phyloP scores from a whole-genome alignment of 768 basidiomycete genomes.

The Auricularia auricula-judae region DNA sequence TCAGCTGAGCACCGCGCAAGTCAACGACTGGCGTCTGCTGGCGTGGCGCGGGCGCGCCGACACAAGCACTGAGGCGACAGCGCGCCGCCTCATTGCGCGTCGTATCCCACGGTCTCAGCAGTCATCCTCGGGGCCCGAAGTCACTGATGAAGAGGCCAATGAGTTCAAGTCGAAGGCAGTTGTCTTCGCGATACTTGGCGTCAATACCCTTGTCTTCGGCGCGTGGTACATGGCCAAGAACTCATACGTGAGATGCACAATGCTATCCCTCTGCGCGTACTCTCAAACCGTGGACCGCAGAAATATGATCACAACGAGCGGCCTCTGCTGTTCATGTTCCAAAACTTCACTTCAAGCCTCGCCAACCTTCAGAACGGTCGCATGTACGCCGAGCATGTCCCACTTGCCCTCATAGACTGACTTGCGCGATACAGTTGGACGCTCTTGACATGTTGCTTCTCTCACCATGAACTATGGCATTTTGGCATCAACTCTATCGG shows the following conservation, averaged over 20 bases:
- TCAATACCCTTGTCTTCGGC: background rate
- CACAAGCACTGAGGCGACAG: background rate
- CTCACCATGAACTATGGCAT: background rate
- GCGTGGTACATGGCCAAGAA: background rate
- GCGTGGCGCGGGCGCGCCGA: background rate
- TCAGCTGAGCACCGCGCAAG: background rate
- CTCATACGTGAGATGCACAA: background rate
- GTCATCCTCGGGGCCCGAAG: background rate
- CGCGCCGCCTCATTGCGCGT: background rate
- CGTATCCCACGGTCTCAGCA: background rate
- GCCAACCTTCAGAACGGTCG: background rate
- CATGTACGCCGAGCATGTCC: background rate
- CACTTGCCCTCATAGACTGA: background rate
- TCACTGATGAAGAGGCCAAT: background rate
- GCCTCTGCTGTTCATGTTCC: background rate
- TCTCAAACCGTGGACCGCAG: background rate
- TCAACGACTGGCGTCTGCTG: background rate
- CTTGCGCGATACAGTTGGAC: background rate
- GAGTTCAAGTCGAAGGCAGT: background rate
- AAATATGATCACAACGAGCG: background rate
- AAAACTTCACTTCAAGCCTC: background rate
- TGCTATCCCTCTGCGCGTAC: background rate
- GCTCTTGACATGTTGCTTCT: background rate
- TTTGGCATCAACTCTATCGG: background rate
- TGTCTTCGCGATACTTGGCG: background rate